Evolutionary conservation across 2,329 filamentous ascomycete genomes (phyloP), one percentile per base, ranked within the genome.

Genomic region (Simplicillium aogashimaense): DNA sequence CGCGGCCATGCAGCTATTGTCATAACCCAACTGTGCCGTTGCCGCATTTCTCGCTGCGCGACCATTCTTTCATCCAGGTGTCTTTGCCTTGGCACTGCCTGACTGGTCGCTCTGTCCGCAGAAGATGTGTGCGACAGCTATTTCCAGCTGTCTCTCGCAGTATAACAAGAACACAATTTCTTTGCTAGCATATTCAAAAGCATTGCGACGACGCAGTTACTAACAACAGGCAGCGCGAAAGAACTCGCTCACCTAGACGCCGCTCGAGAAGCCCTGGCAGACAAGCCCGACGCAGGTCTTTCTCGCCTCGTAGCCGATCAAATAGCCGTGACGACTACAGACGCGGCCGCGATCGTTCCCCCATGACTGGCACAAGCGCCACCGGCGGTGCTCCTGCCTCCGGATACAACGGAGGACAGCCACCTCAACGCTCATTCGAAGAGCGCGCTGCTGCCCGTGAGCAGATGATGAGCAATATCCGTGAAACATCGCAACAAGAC

Each of bases 401-500:
- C 57, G 73, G 70, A 54, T 83, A 78, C 65, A 72, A 70, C 62
- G 77, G 74, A 61, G 76, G 74, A 49, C 61, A 62, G 46, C 47
- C 53, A 55, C 74, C 77, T 54, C 78, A 82, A 63, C 81, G 89
- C 65, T 81, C 79, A 43, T 86, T 80, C 66, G 90, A 97, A 64
- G 88, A 95, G 57, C 81, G 88, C 55, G 71, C 78, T 47, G 80
- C 74, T 47, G 83, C 84, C 55, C 89, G 92, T 66, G 88, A 95
- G 66, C 83, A 88, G 63, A 95, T 94, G 87, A 94, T 97, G 86
- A 83, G 81, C 66, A 88, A 79, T 60, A 83, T 95, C 54, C 83
- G 88, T 59, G 92, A 97, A 59, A 84, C 86, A 35, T 97, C 92
- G 46, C 92, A 97, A 64, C 92, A 98, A 69, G 92, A 98, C 74